Base-by-base conservation (phyloP, 352 stramenopile species). In the Globisporangium barbulae region DNA sequence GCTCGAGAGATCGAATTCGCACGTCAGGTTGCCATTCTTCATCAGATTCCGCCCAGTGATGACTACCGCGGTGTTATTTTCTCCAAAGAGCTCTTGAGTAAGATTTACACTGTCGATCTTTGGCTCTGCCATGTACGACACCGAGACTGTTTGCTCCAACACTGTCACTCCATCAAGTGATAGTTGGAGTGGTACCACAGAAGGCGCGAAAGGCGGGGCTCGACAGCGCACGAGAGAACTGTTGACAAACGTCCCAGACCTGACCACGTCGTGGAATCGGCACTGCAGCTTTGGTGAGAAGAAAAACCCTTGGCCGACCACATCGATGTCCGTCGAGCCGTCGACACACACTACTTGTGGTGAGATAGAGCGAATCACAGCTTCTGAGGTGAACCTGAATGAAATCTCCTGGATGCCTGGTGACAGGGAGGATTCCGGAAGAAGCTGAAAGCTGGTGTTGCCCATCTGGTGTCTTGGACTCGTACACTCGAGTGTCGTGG, bases 221-320 rank as follows among this genome's bases (percentile, higher is more conserved):
- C 61, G 70, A 42, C 76, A 87, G 9, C 55, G 74, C 28, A 83
- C 55, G 35, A 82, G 60, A 3, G 72, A 78, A 5, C 64, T 30
- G 21, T 85, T 83, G 12, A 85, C 66, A 59, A 72, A 78, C 13
- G 45, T 70, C 15, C 55, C 67, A 19, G 19, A 22, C 22, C 35
- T 37, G 2, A 25, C 28, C 35, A 59, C 53, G 17, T 37, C 55
- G 13, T 67, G 59, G 50, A 86, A 70, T 19, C 62, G 52, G 49
- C 76, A 85, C 2, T 57, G 59, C 1, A 83, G 53, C 19, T 69
- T 48, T 0, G 64, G 37, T 42, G 69, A 69, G 30, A 22, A 65
- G 30, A 62, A 70, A 57, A 83, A 85, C 6, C 72, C 74, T 45
- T 80, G 64, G 1, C 74, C 76, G 48, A 61, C 19, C 25, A 88